Conservation (phyloP, 176 grass and related monocot genomes). For the Avena sativa region DNA sequence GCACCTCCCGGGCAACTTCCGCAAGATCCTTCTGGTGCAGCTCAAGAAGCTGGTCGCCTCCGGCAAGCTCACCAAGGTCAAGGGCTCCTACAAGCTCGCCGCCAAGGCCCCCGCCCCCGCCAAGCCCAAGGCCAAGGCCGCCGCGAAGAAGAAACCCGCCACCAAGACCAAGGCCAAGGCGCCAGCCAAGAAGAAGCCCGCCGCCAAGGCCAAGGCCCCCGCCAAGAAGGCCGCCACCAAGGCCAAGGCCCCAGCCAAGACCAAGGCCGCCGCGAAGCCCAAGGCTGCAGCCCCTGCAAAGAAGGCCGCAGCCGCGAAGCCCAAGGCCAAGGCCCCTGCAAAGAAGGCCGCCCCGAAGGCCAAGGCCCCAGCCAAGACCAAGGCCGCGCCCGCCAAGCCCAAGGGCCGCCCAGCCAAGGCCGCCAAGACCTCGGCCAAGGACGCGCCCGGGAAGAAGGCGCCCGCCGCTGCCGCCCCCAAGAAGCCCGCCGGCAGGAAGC, state of each 20-base stretch:
- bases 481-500: constrained; percentile 38
- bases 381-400: not conserved
- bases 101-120: not conserved
- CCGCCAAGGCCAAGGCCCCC: not conserved
- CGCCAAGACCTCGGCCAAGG: constrained; percentile 57
- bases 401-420: constrained; percentile 50
- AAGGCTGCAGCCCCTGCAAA: constrained; percentile 25
- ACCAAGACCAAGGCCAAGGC: not conserved
- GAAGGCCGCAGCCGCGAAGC: not conserved
- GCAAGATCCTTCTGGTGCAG: constrained; percentile 60
- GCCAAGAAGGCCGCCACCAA: not conserved
- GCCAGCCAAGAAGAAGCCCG: not conserved
- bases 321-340: constrained; percentile 17
- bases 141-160: constrained; percentile 12
- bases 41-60: constrained; percentile 66
- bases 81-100: constrained; percentile 70
- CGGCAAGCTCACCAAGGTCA: constrained; percentile 79
- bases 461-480: constrained; percentile 26
- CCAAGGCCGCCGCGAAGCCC: not conserved
- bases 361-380: not conserved
- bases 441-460: constrained; percentile 44
- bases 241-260: not conserved
- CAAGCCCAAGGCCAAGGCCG: constrained; percentile 11
- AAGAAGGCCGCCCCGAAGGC: not conserved
- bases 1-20: constrained; percentile 58